Conservation (phyloP, 2,329 filamentous ascomycete species). For the Catunica adiposa region DNA sequence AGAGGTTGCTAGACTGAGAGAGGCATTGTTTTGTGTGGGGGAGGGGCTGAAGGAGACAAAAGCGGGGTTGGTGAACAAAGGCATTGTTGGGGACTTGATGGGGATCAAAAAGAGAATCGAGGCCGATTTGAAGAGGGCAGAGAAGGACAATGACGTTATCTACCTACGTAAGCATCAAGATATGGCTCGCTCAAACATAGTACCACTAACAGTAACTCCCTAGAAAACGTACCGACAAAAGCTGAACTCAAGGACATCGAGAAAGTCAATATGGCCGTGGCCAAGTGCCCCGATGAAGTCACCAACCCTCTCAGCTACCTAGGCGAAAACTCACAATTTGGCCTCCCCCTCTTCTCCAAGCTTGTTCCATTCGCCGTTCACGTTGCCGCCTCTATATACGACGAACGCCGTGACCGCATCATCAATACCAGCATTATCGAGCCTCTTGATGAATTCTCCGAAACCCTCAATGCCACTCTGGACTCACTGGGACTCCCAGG, state of each 20-base stretch:
- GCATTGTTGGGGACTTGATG: slow-evolving; percentile 66
- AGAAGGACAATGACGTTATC: slow-evolving; percentile 93
- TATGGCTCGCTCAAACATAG: background rate
- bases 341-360: slow-evolving; percentile 71
- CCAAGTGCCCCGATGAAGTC: slow-evolving; percentile 66
- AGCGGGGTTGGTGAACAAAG: slow-evolving; percentile 58
- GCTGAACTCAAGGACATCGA: slow-evolving; percentile 74
- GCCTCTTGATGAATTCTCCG: slow-evolving; percentile 66
- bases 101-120: slow-evolving; percentile 66
- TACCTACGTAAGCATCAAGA: slow-evolving; percentile 49
- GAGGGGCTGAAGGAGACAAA: slow-evolving; percentile 74
- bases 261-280: slow-evolving; percentile 71
- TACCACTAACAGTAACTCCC: slow-evolving; percentile 17
- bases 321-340: slow-evolving; percentile 65
- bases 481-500: slow-evolving; percentile 77
- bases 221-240: slow-evolving; percentile 67
- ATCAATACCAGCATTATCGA: slow-evolving; percentile 78
- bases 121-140: slow-evolving; percentile 78
- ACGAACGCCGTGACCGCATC: slow-evolving; percentile 74
- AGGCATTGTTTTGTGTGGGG: slow-evolving; percentile 66
- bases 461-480: slow-evolving; percentile 61
- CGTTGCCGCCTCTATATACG: slow-evolving; percentile 86
- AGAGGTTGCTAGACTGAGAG: slow-evolving; percentile 71
- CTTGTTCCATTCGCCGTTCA: slow-evolving; percentile 93
- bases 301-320: slow-evolving; percentile 64